Evolutionary conservation across 2,329 filamentous ascomycete genomes (phyloP).

Genomic region (Ceratocystis eucalypticola): DNA sequence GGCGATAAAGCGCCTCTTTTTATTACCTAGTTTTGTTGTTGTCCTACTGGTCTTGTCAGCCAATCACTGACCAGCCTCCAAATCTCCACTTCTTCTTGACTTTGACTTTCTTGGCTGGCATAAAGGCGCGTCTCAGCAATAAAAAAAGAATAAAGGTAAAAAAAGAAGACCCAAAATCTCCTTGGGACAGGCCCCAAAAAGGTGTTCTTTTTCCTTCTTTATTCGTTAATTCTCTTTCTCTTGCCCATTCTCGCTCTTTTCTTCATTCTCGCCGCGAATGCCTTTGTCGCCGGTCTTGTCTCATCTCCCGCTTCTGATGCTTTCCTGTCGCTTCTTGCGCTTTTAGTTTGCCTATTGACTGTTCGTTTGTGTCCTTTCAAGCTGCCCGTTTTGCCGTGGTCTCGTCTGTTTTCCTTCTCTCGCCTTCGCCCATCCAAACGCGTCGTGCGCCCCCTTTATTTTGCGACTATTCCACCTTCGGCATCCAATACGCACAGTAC

Average conservation of each 20-base stretch:
- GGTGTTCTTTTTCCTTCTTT: neutral
- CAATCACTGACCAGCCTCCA: conserved; percentile 7
- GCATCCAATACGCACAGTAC: neutral
- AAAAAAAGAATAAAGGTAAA: neutral
- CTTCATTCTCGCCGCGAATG: neutral
- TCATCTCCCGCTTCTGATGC: neutral
- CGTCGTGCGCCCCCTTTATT: conserved; percentile 12
- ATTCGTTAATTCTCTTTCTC: conserved; percentile 3
- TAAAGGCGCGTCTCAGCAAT: conserved; percentile 6
- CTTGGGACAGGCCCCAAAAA: neutral
- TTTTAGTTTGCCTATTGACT: neutral
- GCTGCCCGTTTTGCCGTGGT: too few species aligned
- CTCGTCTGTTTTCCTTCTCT: neutral
- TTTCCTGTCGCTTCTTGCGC: neutral
- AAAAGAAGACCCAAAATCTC: too few species aligned
- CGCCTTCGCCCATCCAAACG: neutral
- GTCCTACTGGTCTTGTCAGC: neutral
- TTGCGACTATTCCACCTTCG: conserved; percentile 12
- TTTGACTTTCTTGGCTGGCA: neutral
- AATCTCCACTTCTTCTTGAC: neutral
- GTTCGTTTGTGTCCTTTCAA: too few species aligned
- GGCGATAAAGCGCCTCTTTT: neutral
- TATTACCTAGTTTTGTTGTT: neutral
- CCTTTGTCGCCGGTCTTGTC: neutral
- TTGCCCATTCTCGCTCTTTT: neutral